Evolutionary conservation across 2,329 filamentous ascomycete species (phyloP), one percentile per base, ranked within the genome.

Genomic region (Phialophora verrucosa): DNA sequence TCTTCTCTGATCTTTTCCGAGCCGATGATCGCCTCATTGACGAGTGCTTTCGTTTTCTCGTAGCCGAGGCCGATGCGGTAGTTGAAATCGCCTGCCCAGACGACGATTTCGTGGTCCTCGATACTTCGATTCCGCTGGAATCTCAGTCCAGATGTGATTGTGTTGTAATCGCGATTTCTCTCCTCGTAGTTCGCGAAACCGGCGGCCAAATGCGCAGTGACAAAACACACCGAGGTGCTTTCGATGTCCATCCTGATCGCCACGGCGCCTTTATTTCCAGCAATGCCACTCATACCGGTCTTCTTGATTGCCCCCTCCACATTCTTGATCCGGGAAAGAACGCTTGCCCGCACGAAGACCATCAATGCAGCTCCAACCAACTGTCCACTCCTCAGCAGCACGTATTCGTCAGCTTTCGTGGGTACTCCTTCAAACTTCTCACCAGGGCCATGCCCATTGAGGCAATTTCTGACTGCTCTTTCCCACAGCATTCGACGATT

Each of bases 41-140:
- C 87, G 10, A 96, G 81, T 35, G 88, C 85, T 71, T 91, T 89
- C 7, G 92, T 91, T 66, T 85, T 88, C 47, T 97, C 92, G 70
- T 92, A 88, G 53, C 85, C 85, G 64, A 98, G 83, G 0, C 93
- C 94, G 73, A 99, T 96, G 20, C 95, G 90, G 78, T 99, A 99
- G 76, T 99, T 99, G 82, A 99, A 99, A 77, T 99, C 95, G 4
- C 95, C 95, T 50, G 97, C 85, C 94, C 95, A 99, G 61, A 97
- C 90, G 42, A 98, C 90, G 25, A 91, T 89, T 70, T 90, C 92
- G 75, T 99, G 95, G 76, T 98, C 91, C 73, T 95, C 92, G 69
- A 99, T 98, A 4, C 90, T 87, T 64, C 93, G 85, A 74, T 97
- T 97, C 62, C 92, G 87, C 77, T 97, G 94, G 75, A 99, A 99